phyloP scores from a whole-genome alignment of 2,329 filamentous ascomycete species.

The Alternaria novae-zelandiae region DNA sequence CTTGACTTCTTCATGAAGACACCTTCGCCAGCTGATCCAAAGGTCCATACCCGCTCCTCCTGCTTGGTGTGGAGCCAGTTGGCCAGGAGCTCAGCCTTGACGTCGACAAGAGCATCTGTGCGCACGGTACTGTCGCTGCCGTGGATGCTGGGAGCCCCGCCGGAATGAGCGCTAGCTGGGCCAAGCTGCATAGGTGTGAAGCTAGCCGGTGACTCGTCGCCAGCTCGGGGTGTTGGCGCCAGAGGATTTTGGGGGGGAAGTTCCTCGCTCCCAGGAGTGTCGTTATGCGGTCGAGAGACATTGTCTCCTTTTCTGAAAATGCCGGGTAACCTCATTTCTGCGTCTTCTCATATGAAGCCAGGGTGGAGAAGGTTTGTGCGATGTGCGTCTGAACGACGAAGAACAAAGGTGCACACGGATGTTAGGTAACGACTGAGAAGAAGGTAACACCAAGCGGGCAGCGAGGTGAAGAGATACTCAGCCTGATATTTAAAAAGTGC shows the following conservation, averaged over 20 bases:
- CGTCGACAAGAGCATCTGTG: constrained; percentile 57
- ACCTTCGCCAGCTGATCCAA: constrained; percentile 58
- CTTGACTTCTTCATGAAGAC: constrained; percentile 61
- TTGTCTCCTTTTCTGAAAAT: background rate
- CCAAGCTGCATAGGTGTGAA: constrained; percentile 10
- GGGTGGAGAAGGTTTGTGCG: background rate
- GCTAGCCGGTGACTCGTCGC: constrained; percentile 3
- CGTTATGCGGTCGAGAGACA: background rate
- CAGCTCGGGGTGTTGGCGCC: background rate
- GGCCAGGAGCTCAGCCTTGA: constrained; percentile 68
- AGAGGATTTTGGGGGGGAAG: background rate
- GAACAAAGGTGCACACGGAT: background rate
- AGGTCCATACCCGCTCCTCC: constrained; percentile 61
- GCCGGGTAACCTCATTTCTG: background rate
- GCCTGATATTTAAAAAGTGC: background rate
- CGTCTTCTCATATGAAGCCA: background rate
- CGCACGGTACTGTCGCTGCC: background rate
- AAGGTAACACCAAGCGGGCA: background rate
- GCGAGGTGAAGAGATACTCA: background rate
- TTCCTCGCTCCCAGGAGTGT: background rate
- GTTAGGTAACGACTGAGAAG: background rate
- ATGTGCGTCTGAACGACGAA: background rate
- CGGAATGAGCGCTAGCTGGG: background rate
- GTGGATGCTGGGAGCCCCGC: background rate
- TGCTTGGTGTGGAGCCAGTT: constrained; percentile 69